Percentiles rank a stretch among this genome's conserved stretches.
Evolutionary conservation across 768 basidiomycete genomes (phyloP).

Genomic region (Obba rivulosa): DNA sequence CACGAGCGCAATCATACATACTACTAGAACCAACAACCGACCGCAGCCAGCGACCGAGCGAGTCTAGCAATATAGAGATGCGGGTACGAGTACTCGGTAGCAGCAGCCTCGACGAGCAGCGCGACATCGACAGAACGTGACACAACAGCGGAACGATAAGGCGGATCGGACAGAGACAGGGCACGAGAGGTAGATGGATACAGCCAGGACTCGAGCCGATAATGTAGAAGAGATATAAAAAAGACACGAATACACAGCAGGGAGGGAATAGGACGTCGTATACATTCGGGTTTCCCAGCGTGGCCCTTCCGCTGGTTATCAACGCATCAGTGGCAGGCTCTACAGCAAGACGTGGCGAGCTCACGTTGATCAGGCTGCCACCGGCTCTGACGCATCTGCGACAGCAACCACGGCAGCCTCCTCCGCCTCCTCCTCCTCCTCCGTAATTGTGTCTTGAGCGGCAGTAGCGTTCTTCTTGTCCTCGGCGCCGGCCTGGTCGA

Average conservation of each 20-base stretch:
- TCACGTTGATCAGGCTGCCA: slow-evolving; percentile 8
- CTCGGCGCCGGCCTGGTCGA: slow-evolving; percentile 31
- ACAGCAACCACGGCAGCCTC: slow-evolving; percentile 25
- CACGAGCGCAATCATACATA: too few species aligned
- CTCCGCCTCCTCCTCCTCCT: slow-evolving; percentile 38
- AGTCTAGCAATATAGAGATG: slow-evolving; percentile 20
- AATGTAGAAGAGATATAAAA: slow-evolving; percentile 18
- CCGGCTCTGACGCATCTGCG: slow-evolving; percentile 3
- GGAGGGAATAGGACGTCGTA: slow-evolving; percentile 1
- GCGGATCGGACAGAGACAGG: not conserved
- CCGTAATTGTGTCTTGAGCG: slow-evolving; percentile 46
- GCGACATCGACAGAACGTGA: slow-evolving; percentile 9
- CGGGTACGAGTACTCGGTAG: slow-evolving; percentile 13
- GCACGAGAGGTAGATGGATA: slow-evolving; percentile 4
- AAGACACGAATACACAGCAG: slow-evolving; percentile 9
- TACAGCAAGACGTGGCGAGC: not conserved
- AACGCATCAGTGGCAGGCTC: not conserved
- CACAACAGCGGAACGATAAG: not conserved
- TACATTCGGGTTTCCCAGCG: not conserved
- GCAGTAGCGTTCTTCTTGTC: slow-evolving; percentile 30
- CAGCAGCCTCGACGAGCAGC: slow-evolving; percentile 9
- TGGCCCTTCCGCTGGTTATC: not conserved
- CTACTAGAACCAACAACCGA: too few species aligned
- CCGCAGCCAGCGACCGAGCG: slow-evolving; percentile 4
- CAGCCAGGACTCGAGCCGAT: not conserved